Evolutionary conservation across 2,329 filamentous ascomycete genomes (phyloP).

Genomic region (Pseudocercospora vitis): DNA sequence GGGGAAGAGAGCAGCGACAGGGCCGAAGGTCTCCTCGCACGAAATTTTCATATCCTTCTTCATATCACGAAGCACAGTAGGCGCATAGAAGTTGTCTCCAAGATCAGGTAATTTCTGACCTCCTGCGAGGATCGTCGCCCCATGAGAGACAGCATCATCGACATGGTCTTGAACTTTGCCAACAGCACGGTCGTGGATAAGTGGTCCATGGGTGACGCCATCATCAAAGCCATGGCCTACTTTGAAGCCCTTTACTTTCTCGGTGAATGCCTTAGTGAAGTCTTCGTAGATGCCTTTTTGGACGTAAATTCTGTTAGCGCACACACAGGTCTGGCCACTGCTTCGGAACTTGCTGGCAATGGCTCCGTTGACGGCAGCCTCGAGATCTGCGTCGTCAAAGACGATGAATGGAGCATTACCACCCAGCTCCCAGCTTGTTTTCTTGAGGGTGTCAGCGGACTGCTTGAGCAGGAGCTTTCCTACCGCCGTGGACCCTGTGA

Average conservation of each 20-base stretch:
- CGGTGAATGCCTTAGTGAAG: slow-evolving; percentile 31
- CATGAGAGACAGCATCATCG: slow-evolving; percentile 68
- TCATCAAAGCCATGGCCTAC: slow-evolving; percentile 71
- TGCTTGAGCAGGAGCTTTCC: slow-evolving; percentile 32
- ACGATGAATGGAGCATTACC: slow-evolving; percentile 97
- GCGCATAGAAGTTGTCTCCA: slow-evolving; percentile 34
- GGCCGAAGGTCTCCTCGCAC: slow-evolving; percentile 32
- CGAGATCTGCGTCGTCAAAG: slow-evolving; percentile 88
- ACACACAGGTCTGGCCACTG: slow-evolving; percentile 32
- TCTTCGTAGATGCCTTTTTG: slow-evolving; percentile 64
- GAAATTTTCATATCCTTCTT: slow-evolving; percentile 27
- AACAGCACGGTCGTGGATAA: slow-evolving; percentile 79
- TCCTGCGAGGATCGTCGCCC: slow-evolving; percentile 19
- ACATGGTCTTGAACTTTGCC: slow-evolving; percentile 76
- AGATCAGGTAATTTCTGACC: slow-evolving; percentile 38
- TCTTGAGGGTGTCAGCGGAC: slow-evolving; percentile 61
- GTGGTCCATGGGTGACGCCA: slow-evolving; percentile 72
- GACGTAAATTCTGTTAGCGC: slow-evolving; percentile 71
- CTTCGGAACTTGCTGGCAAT: slow-evolving; percentile 30
- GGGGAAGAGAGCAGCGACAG: slow-evolving; percentile 27
- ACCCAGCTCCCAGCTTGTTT: slow-evolving; percentile 84
- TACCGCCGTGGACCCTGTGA: slow-evolving; percentile 32
- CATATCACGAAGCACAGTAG: slow-evolving; percentile 30
- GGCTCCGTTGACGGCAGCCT: slow-evolving; percentile 64
- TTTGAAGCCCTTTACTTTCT: slow-evolving; percentile 65